Conservation (phyloP, 805 yeast genomes). For the Candida maesae region DNA sequence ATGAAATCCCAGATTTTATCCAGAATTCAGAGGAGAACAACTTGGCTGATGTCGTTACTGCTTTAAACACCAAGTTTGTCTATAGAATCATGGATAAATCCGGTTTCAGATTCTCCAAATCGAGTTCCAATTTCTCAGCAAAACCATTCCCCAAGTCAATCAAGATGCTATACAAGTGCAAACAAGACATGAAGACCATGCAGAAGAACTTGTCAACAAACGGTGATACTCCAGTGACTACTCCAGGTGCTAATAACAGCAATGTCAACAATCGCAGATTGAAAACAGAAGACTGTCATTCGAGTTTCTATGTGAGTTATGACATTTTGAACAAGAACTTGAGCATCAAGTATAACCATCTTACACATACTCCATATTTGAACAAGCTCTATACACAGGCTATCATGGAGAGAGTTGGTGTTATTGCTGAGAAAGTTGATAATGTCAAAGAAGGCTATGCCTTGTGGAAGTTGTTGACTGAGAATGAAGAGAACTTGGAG, state of each 20-base stretch:
- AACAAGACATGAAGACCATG: constrained; percentile 25
- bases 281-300: constrained; percentile 26
- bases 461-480: constrained; percentile 6
- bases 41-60: constrained; percentile 14
- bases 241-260: constrained; percentile 8
- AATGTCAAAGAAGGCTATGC: constrained; percentile 10
- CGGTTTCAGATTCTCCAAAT: constrained; percentile 24
- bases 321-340: constrained; percentile 21
- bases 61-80: constrained; percentile 16
- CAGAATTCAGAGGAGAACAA: constrained; percentile 11
- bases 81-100: constrained; percentile 19
- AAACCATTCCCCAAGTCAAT: constrained; percentile 25
- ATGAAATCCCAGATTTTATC: constrained; percentile 19
- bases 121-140: constrained; percentile 19
- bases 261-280: constrained; percentile 12
- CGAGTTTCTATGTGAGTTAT: constrained; percentile 24
- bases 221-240: constrained; percentile 4
- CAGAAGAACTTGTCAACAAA: constrained; percentile 14
- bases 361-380: constrained; percentile 19
- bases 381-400: constrained; percentile 20
- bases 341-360: constrained; percentile 24
- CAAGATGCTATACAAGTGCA: constrained; percentile 25
- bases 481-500: constrained; percentile 7
- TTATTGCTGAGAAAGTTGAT: constrained; percentile 4
- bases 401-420: constrained; percentile 18